Evolutionary conservation across 2,329 filamentous ascomycete species (phyloP).

Genomic region (Lachnellula arida): DNA sequence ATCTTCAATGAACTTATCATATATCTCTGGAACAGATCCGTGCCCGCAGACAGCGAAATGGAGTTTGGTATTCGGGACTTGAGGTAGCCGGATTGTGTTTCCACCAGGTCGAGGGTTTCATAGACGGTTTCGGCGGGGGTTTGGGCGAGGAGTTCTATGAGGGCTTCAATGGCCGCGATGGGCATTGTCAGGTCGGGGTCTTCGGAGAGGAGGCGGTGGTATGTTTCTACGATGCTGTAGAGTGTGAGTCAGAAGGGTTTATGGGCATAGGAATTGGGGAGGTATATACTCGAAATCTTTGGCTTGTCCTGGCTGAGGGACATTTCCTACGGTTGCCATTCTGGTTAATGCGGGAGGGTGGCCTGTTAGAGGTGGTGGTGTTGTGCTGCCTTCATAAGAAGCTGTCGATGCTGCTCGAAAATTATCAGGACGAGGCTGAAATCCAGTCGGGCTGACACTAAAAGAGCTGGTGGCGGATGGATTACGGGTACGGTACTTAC

Average conservation of each 20-base stretch:
- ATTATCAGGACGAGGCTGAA: constrained; percentile 15
- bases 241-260: constrained; percentile 24
- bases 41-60: constrained; percentile 87
- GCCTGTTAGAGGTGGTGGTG: constrained; percentile 26
- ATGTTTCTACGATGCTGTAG: constrained; percentile 55
- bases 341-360: constrained; percentile 26
- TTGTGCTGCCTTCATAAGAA: constrained; percentile 28
- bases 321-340: constrained; percentile 29
- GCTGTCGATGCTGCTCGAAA: constrained; percentile 10
- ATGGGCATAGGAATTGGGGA: not conserved
- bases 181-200: constrained; percentile 92
- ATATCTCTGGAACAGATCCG: constrained; percentile 92
- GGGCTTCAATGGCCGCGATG: constrained; percentile 86
- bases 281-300: constrained; percentile 28
- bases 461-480: not conserved
- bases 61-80: constrained; percentile 80
- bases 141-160: constrained; percentile 79
- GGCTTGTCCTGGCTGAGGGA: constrained; percentile 16
- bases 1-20: constrained; percentile 65
- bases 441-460: constrained; percentile 3
- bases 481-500: constrained; percentile 1
- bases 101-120: constrained; percentile 85
- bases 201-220: constrained; percentile 56
- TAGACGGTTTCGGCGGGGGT: constrained; percentile 81
- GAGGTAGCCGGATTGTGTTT: constrained; percentile 70